A percentile compares a stretch with the other conserved stretches of the same genome.
Conservation (phyloP, 108 stramenopile genomes). For the Phaeodactylum tricornutum region DNA sequence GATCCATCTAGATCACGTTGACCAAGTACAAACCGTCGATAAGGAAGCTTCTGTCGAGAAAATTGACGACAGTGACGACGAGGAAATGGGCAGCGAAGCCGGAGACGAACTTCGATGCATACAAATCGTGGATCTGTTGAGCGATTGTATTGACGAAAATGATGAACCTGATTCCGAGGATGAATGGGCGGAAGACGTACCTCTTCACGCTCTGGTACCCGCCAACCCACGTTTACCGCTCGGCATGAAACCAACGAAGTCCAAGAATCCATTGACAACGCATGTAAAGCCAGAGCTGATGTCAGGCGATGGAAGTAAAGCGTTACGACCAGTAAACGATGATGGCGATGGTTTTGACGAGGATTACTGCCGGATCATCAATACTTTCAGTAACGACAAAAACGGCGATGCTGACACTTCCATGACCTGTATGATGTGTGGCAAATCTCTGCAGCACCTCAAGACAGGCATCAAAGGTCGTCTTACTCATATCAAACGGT, state of each 20-base stretch:
- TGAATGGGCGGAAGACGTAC: neutral
- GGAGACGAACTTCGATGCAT: constrained; percentile 4
- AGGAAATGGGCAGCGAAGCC: constrained; percentile 2
- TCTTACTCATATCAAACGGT: constrained; percentile 72
- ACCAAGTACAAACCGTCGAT: no score
- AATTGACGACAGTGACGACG: neutral
- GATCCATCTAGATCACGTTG: no score
- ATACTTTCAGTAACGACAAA: neutral
- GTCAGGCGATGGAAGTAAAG: neutral
- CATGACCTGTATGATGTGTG: constrained; percentile 56
- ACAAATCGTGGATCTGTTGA: neutral
- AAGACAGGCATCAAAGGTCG: constrained; percentile 40
- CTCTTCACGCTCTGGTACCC: neutral
- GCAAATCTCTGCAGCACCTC: constrained; percentile 28
- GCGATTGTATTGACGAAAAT: neutral
- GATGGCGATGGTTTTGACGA: neutral
- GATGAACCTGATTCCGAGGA: constrained; percentile 1
- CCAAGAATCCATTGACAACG: constrained; percentile 2
- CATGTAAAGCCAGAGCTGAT: neutral
- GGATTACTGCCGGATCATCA: neutral
- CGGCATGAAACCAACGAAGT: neutral
- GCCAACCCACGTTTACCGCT: neutral
- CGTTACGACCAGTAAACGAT: no score
- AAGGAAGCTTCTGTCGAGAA: no score
- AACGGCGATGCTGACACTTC: neutral